Percentiles rank a stretch among this genome's conserved stretches.
Evolutionary conservation across 495 filamentous ascomycete genomes (phyloP).

Genomic region (Hypoxylon lenormandii): DNA sequence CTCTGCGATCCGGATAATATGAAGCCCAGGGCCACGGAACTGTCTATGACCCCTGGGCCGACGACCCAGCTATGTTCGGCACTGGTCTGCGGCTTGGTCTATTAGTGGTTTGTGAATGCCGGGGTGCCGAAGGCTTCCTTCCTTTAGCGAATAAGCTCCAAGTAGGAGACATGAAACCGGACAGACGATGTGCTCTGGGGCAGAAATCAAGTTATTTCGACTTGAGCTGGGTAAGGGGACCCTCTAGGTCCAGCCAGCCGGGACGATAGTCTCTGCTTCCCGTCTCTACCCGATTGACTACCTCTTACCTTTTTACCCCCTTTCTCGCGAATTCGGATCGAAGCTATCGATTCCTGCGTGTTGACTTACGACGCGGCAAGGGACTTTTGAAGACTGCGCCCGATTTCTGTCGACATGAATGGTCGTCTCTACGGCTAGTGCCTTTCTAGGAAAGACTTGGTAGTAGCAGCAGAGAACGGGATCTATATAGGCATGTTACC

Average conservation of each 20-base stretch:
- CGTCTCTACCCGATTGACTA: not conserved
- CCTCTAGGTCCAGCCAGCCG: not conserved
- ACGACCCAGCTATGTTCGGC: constrained; percentile 1
- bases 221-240: not conserved
- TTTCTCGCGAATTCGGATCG: not conserved
- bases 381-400: constrained; percentile 2
- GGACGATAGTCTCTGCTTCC: not conserved
- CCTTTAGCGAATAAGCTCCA: constrained; percentile 8
- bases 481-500: not conserved
- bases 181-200: constrained; percentile 2
- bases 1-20: constrained; percentile 15
- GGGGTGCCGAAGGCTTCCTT: constrained; percentile 9
- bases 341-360: not conserved
- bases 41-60: constrained; percentile 10
- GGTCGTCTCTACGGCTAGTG: not conserved
- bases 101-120: constrained; percentile 4
- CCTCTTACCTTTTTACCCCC: not conserved
- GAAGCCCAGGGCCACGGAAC: constrained; percentile 34
- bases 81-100: constrained; percentile 5
- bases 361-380: not conserved
- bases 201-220: constrained; percentile 13
- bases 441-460: no score
- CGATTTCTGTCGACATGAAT: not conserved
- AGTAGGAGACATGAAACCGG: not conserved
- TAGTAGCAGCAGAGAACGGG: not conserved